Evolutionary conservation across 768 basidiomycete genomes (phyloP), one percentile per base, ranked within the genome.

Genomic region (Macrocybe gigantea): DNA sequence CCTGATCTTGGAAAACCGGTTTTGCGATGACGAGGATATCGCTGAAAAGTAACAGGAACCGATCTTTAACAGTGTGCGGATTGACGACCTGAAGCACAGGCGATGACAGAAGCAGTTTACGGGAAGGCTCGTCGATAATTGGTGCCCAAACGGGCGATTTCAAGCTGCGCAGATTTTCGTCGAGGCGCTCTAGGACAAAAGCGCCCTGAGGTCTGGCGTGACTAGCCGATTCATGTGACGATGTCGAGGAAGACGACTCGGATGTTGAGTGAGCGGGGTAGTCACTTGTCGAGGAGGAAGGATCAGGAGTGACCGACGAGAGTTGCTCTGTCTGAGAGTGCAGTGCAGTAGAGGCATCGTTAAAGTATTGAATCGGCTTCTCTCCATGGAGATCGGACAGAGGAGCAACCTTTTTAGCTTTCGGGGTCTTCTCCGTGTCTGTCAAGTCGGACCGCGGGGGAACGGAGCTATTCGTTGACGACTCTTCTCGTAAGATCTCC

Each of bases 11-110:
- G 46, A 82, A 70, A 50, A 93, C 74, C 9, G 93, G 93, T 64
- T 98, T 98, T 36, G 94, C 86, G 54, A 98, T 80, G 64, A 98
- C 78, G 47, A 98, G 79, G 45, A 98, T 79, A 63, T 99, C 96
- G 64, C 73, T 92, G 77, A 99, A 99, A n/a, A 98, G 77, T 72
- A 98, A 94, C 7, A 98, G 78, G 69, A 92, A 91, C 8, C 96
- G 84, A 60, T 97, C 93, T 65, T 98, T 97, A 64, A 93, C 88
- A 0, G 89, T 93, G 64, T 95, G 87, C 37, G 83, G 76, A 65
- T 96, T 93, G 55, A 92, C 92, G 10, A 98, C 92, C 67, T 99
- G 96, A 5, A 95, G 72, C 6, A 95, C 88, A 1, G 93, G 86
- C 2, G 88, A 86, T 1, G 88, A 85, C 37, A 94, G 70, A 11